Percentiles rank a stretch among this genome's conserved stretches.
Conservation (phyloP, 306 rosid genomes). For the Parietaria judaica region DNA sequence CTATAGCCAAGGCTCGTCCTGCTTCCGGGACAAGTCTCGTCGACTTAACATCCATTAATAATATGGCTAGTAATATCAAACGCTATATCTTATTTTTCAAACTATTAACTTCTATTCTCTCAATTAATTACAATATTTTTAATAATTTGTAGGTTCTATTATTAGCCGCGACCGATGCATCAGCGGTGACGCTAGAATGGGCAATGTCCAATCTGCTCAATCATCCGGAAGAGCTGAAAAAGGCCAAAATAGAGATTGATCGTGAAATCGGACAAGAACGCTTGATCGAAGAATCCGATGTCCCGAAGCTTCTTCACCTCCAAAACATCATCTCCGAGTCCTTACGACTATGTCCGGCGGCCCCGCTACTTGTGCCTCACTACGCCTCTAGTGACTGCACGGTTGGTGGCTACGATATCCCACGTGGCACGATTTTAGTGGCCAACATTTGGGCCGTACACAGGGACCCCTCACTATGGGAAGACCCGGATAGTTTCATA, state of each 20-base stretch:
- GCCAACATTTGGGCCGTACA: constrained; percentile 38
- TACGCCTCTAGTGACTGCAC: constrained; percentile 20
- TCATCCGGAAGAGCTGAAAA: no score
- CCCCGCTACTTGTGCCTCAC: constrained; percentile 24
- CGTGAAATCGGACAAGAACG: no score
- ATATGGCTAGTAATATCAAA: no score
- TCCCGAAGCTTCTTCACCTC: constrained; percentile 23
- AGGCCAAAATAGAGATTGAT: no score
- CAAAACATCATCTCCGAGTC: constrained; percentile 29
- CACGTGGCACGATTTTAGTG: constrained; percentile 21
- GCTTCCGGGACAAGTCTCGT: no score
- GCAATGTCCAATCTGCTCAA: background rate
- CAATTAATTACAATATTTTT: background rate
- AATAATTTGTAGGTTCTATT: constrained; percentile 10
- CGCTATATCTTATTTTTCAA: background rate
- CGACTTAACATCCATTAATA: no score
- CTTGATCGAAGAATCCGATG: constrained; percentile 22
- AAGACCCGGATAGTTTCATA: constrained; percentile 18
- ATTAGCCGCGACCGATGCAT: constrained; percentile 24
- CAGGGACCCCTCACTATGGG: constrained; percentile 29
- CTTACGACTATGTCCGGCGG: constrained; percentile 24
- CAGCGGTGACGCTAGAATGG: constrained; percentile 29
- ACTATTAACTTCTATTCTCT: no score
- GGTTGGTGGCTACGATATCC: constrained; percentile 15
- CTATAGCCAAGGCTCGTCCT: no score